A percentile compares a stretch with the other conserved stretches of the same genome.
Conservation (phyloP, 2,329 filamentous ascomycete genomes). For the Penicillium janthinellum region DNA sequence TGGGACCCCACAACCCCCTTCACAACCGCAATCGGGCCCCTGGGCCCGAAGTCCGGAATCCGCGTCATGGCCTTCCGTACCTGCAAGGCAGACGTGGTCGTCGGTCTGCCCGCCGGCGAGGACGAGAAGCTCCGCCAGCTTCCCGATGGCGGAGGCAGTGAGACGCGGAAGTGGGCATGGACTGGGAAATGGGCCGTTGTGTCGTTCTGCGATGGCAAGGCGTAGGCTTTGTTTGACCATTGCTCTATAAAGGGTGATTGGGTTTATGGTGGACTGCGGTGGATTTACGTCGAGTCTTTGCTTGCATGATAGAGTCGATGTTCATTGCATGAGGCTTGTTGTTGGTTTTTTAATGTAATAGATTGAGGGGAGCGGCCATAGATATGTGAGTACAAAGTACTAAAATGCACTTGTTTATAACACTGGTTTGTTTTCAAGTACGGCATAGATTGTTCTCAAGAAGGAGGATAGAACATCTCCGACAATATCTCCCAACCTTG, state of each 20-base stretch:
- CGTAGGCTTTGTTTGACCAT: conserved; percentile 12
- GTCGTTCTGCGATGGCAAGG: conserved; percentile 74
- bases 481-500: no score
- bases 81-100: conserved; percentile 95
- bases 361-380: not conserved
- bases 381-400: not conserved
- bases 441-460: not conserved
- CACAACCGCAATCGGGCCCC: conserved; percentile 76
- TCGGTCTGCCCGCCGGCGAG: conserved; percentile 77
- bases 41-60: conserved; percentile 78
- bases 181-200: conserved; percentile 96
- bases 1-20: conserved; percentile 93
- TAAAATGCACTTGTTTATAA: not conserved
- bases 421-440: not conserved
- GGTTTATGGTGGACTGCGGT: not conserved
- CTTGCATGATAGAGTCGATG: not conserved
- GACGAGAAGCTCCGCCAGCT: conserved; percentile 75
- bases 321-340: not conserved
- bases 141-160: conserved; percentile 70
- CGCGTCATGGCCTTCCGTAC: conserved; percentile 86
- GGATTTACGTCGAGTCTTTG: not conserved
- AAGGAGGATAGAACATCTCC: no score
- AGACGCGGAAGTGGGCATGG: conserved; percentile 86
- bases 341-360: not conserved
- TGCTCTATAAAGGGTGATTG: not conserved